These are phyloP conservation scores for Peltaster fructicola DNA, from an alignment of 2,329 filamentous ascomycete species.

Conservation along the genomic window DNA sequence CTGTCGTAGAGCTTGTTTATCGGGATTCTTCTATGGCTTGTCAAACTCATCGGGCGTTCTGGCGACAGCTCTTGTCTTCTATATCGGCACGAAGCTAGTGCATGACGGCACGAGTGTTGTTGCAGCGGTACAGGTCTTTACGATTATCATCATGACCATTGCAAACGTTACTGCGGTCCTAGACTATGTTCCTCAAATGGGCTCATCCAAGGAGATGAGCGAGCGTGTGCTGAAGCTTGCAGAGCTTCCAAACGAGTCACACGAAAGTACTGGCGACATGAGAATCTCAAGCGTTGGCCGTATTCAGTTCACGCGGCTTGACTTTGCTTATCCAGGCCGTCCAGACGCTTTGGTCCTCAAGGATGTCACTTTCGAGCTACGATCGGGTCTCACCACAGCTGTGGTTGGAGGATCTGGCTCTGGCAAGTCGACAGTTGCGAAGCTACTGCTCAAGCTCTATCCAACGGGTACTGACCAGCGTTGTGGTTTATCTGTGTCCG, in stretches of 20 bases:
- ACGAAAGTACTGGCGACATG: constrained; percentile 38
- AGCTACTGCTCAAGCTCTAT: constrained; percentile 59
- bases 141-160: constrained; percentile 69
- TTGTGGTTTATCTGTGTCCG: constrained; percentile 45
- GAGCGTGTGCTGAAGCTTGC: constrained; percentile 54
- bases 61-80: constrained; percentile 65
- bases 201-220: constrained; percentile 54
- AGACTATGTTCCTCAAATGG: constrained; percentile 63
- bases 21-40: constrained; percentile 59
- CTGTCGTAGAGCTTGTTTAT: constrained; percentile 45
- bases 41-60: constrained; percentile 56
- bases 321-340: constrained; percentile 54
- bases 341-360: constrained; percentile 38
- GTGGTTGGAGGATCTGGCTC: constrained; percentile 73
- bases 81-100: constrained; percentile 55
- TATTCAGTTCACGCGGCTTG: constrained; percentile 43
- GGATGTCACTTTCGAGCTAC: constrained; percentile 47
- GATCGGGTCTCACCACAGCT: constrained; percentile 47
- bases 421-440: constrained; percentile 76
- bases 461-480: constrained; percentile 18
- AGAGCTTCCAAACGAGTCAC: constrained; percentile 38
- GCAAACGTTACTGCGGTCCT: constrained; percentile 54
- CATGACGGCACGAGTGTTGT: constrained; percentile 33
- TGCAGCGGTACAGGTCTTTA: constrained; percentile 55
- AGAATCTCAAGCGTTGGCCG: constrained; percentile 29